A percentile compares a stretch with the other conserved stretches of the same genome.
These are phyloP conservation scores for Candida ascalaphidarum DNA, from an alignment of 805 yeast species.

Conservation along the genomic window DNA sequence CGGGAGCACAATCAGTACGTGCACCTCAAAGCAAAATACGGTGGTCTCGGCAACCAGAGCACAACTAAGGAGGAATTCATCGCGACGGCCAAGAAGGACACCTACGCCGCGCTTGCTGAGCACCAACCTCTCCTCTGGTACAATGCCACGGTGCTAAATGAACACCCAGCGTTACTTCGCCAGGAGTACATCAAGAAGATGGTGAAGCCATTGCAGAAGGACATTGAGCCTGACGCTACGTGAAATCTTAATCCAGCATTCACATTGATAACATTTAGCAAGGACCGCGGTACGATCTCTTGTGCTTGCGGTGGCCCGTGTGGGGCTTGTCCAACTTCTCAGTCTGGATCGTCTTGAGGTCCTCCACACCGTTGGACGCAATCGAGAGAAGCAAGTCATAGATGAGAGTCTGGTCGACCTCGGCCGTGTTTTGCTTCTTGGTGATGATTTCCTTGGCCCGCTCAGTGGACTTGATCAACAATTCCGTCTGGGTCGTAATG, in stretches of 20 bases:
- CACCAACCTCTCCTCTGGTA: conserved; percentile 49
- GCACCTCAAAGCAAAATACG: conserved; percentile 48
- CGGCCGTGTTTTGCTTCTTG: conserved; percentile 8
- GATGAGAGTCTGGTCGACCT: conserved; percentile 24
- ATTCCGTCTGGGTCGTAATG: conserved; percentile 43
- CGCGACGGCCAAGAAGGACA: conserved; percentile 57
- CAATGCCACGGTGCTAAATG: conserved; percentile 43
- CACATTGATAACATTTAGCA: conserved; percentile 14
- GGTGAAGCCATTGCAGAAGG: conserved; percentile 13
- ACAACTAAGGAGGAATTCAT: conserved; percentile 66
- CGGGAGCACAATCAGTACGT: conserved; percentile 52
- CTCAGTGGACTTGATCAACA: conserved; percentile 41
- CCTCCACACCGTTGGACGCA: conserved; percentile 48
- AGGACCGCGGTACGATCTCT: conserved; percentile 26
- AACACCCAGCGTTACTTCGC: conserved; percentile 21
- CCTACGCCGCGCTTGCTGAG: conserved; percentile 52
- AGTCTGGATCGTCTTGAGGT: conserved; percentile 16
- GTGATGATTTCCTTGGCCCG: conserved; percentile 21
- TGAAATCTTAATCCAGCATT: no score
- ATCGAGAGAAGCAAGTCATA: conserved; percentile 44
- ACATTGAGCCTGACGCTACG: background rate
- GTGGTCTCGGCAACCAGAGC: conserved; percentile 71
- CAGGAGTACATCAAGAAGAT: conserved; percentile 26
- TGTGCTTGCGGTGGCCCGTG: conserved; percentile 14
- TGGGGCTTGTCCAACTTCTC: conserved; percentile 11